phyloP scores from a whole-genome alignment of 2,329 filamentous ascomycete genomes.

The Balansia obtecta region DNA sequence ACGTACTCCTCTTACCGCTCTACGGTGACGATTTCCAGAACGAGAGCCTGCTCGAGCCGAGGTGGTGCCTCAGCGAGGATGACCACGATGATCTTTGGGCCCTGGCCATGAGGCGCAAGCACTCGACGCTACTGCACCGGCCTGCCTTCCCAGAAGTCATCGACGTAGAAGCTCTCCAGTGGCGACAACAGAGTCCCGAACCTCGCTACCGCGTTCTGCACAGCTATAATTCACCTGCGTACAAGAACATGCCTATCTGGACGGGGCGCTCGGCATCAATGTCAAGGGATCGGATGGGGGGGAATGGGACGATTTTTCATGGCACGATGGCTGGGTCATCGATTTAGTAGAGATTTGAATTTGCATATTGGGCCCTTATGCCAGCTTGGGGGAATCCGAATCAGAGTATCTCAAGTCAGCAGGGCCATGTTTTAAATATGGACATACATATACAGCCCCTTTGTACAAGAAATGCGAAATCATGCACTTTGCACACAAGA shows the following conservation, averaged over 20 bases:
- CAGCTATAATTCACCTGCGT: slow-evolving; percentile 47
- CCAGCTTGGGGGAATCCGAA: no score
- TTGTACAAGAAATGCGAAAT: no score
- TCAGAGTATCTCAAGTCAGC: no score
- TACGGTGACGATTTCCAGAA: neutral
- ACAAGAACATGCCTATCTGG: slow-evolving; percentile 43
- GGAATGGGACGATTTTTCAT: neutral
- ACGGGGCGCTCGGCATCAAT: neutral
- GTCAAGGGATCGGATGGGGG: neutral
- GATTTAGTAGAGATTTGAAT: no score
- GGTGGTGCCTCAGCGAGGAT: neutral
- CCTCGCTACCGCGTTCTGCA: slow-evolving; percentile 40
- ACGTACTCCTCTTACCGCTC: neutral
- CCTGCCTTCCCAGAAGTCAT: slow-evolving; percentile 4
- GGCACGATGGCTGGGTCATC: neutral
- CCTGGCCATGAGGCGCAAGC: slow-evolving; percentile 1
- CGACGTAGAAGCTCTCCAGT: slow-evolving; percentile 2
- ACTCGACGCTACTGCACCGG: slow-evolving; percentile 5
- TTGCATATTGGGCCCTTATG: no score
- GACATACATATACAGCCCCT: no score
- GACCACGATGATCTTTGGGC: neutral
- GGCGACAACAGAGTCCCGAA: slow-evolving; percentile 8
- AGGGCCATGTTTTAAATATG: no score
- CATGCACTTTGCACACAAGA: no score
- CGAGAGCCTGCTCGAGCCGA: neutral